Percentiles rank a stretch among this genome's conserved stretches.
phyloP scores from a whole-genome alignment of 495 filamentous ascomycete species.

The Neurospora hispaniola region DNA sequence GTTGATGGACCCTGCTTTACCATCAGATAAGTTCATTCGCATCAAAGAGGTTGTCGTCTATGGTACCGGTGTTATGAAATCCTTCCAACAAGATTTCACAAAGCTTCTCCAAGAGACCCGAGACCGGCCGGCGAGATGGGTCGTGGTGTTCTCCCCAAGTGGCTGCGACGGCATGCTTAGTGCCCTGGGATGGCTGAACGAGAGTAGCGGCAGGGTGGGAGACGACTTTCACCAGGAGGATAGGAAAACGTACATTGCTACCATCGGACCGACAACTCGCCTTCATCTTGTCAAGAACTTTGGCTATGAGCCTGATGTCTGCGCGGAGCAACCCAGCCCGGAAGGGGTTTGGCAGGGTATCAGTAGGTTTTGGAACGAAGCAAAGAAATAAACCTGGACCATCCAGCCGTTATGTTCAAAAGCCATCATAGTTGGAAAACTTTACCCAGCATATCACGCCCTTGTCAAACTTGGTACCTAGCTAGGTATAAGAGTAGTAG shows the following conservation, averaged over 20 bases:
- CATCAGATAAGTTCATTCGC: constrained; percentile 33
- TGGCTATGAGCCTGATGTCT: constrained; percentile 68
- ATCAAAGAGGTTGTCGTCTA: constrained; percentile 80
- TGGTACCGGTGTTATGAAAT: constrained; percentile 67
- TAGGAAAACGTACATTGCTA: constrained; percentile 52
- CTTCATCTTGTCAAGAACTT: constrained; percentile 58
- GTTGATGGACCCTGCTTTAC: constrained; percentile 44
- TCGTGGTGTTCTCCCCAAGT: constrained; percentile 88
- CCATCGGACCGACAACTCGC: constrained; percentile 89
- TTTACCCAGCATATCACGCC: too few species aligned
- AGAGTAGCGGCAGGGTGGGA: constrained; percentile 30
- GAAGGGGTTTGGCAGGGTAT: constrained; percentile 71
- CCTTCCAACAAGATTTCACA: constrained; percentile 58
- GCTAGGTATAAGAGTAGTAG: too few species aligned
- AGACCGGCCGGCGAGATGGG: constrained; percentile 49
- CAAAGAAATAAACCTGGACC: not conserved
- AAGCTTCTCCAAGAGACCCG: constrained; percentile 30
- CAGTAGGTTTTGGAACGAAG: constrained; percentile 28
- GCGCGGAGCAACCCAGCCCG: constrained; percentile 69
- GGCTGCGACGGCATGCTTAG: constrained; percentile 75
- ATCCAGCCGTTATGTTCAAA: not conserved
- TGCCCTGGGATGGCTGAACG: constrained; percentile 48
- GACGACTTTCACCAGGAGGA: not conserved
- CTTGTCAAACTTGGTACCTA: too few species aligned
- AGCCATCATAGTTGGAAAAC: not conserved